Evolutionary conservation across 148 eudicot genomes (phyloP), one percentile per base, ranked within the genome.

Genomic region (Nepenthes mirabilis): DNA sequence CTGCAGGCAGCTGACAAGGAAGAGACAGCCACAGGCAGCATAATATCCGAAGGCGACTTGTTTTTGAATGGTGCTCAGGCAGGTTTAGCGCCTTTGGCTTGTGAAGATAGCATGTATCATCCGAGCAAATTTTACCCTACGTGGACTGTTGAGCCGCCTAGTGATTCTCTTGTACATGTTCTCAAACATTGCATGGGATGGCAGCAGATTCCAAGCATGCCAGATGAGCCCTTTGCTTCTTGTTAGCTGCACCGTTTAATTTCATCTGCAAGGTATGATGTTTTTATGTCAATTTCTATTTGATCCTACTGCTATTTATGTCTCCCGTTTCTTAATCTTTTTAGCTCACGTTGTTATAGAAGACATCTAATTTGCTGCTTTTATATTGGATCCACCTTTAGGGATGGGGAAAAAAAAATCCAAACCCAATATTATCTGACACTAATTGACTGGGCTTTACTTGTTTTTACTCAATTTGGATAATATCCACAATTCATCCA

Each of bases 1-100:
- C 1, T 70, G 34, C 70, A 84, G 90, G 87, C 87, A 37, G 70
- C 79, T 37, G 91, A 82, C 62, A 79, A 71, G 61, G 83, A 79
- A 36, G 57, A 60, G 61, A 70, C 66, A 34, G 75, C 65, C 8
- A 75, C 80, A 36, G 91, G 91, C 9, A 51, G 69, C 56, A 75
- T 79, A 68, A 75, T 52, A 57, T 82, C 86, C 0, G 87, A 82
- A 69, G 87, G 80, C 36, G 91, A 82, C 65, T 5, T 79, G 37
- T 78, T 87, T 62, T 33, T 83, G 34, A 68, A 74, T 47, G 87
- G 81, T 34, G 77, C 90, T 36, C 72, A 77, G 47, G 58, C 80
- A 14, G 75, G 75, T 33, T 63, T 75, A 43, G 45, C 36, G 49
- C 59, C 72, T 37, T 73, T 74, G 52, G 43, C 56, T 6, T 60